Conservation (phyloP, 1,284 basidiomycete species). For the Schizophyllum amplum region DNA sequence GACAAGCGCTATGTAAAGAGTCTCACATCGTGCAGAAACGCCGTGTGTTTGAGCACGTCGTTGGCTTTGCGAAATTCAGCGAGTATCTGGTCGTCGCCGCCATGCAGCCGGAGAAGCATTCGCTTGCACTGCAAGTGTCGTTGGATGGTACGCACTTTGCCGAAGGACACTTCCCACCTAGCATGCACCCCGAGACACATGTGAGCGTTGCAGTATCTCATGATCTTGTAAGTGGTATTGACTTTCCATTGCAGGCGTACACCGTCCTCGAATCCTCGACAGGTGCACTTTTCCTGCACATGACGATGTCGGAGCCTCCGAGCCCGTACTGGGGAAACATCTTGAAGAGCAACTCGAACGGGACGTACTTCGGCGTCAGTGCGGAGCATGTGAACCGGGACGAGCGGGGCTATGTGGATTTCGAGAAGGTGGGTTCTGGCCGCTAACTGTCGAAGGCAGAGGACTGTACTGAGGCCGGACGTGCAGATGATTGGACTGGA, state of each 20-base stretch:
- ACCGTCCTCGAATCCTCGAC: slow-evolving; percentile 94
- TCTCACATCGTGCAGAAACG: slow-evolving; percentile 36
- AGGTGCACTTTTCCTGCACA: slow-evolving; percentile 88
- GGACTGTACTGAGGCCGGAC: neutral
- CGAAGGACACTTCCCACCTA: slow-evolving; percentile 82
- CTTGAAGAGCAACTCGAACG: slow-evolving; percentile 96
- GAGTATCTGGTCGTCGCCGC: slow-evolving; percentile 94
- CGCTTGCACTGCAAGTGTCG: slow-evolving; percentile 84
- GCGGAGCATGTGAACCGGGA: slow-evolving; percentile 89
- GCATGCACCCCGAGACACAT: slow-evolving; percentile 82
- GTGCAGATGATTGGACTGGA: slow-evolving; percentile 79
- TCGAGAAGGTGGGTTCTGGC: slow-evolving; percentile 59
- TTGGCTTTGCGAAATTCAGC: slow-evolving; percentile 95
- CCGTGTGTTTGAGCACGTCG: slow-evolving; percentile 79
- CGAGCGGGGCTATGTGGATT: slow-evolving; percentile 84
- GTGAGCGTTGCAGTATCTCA: slow-evolving; percentile 32
- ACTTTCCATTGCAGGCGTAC: slow-evolving; percentile 53
- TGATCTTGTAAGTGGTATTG: neutral
- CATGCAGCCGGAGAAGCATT: slow-evolving; percentile 51
- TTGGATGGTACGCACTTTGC: slow-evolving; percentile 85
- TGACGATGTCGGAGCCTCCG: slow-evolving; percentile 79
- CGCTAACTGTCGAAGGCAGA: neutral
- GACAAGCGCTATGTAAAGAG: neutral
- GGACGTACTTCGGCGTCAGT: slow-evolving; percentile 89
- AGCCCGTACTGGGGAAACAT: slow-evolving; percentile 85